These are phyloP conservation scores for Pouteria campechiana DNA, from an alignment of 179 eudicot genomes.

Conservation along the genomic window DNA sequence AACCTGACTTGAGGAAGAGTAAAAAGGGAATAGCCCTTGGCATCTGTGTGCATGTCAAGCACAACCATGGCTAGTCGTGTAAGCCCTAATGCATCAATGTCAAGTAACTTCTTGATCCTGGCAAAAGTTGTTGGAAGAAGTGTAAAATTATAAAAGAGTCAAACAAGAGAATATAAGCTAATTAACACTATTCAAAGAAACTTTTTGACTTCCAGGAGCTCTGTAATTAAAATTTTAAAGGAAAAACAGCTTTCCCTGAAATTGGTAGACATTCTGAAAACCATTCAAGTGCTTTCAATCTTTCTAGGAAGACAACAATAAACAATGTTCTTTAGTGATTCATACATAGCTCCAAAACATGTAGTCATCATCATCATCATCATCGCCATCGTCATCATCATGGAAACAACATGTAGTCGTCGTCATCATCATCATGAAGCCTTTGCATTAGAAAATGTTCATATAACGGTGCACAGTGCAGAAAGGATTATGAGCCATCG, in stretches of 20 bases:
- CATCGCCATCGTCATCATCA: too few relatives aligned
- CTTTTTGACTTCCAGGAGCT: too few relatives aligned
- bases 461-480: too few relatives aligned
- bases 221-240: neutral
- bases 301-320: too few relatives aligned
- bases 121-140: neutral
- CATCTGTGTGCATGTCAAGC: conserved; percentile 81
- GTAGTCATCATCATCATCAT: too few relatives aligned
- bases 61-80: conserved; percentile 57
- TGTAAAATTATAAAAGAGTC: neutral
- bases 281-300: too few relatives aligned
- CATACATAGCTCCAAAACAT: too few relatives aligned
- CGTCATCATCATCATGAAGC: too few relatives aligned
- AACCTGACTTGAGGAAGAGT: conserved; percentile 94
- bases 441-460: too few relatives aligned
- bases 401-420: too few relatives aligned
- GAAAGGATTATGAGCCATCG: too few relatives aligned
- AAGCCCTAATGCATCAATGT: conserved; percentile 70
- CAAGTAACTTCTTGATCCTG: conserved; percentile 87
- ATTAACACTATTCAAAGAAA: neutral
- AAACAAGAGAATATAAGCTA: neutral
- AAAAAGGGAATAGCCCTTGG: conserved; percentile 77
- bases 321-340: too few relatives aligned
- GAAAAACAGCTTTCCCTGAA: neutral
- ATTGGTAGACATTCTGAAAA: neutral